phyloP scores from a whole-genome alignment of 2,329 filamentous ascomycete species.

The Mariannaea sp. region DNA sequence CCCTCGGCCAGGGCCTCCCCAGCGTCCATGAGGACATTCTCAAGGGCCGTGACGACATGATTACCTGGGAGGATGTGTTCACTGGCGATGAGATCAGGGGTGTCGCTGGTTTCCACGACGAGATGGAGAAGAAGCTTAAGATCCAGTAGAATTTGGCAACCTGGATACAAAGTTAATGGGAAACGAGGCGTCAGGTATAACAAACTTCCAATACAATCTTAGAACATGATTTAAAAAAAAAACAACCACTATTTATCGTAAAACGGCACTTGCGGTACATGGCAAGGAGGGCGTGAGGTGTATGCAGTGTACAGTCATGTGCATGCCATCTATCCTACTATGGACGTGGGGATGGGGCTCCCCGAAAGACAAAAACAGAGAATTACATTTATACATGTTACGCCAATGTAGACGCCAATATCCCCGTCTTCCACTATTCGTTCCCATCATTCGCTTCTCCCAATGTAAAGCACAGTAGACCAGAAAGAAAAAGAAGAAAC shows the following conservation, averaged over 20 bases:
- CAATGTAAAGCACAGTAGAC: constrained; percentile 29
- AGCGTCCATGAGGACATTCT: constrained; percentile 90
- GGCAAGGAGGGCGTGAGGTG: not conserved
- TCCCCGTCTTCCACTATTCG: constrained; percentile 35
- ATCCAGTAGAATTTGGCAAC: constrained; percentile 54
- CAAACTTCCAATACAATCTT: constrained; percentile 23
- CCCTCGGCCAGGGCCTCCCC: constrained; percentile 62
- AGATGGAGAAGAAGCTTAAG: constrained; percentile 91
- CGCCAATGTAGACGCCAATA: constrained; percentile 38
- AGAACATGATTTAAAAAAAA: constrained; percentile 27
- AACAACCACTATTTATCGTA: not conserved
- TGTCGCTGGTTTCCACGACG: constrained; percentile 78
- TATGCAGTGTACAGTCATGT: constrained; percentile 16
- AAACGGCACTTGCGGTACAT: not conserved
- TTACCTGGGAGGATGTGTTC: constrained; percentile 95
- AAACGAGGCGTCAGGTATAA: constrained; percentile 24
- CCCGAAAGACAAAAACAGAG: constrained; percentile 31
- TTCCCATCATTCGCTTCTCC: constrained; percentile 33
- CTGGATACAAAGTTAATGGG: constrained; percentile 1
- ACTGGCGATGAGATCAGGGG: constrained; percentile 75
- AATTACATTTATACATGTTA: constrained; percentile 37
- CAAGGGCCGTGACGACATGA: constrained; percentile 73
- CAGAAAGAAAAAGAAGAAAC: constrained; percentile 13
- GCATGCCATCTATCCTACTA: constrained; percentile 26
- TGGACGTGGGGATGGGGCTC: constrained; percentile 35